Evolutionary conservation across 2,329 filamentous ascomycete genomes (phyloP), one percentile per base, ranked within the genome.

Genomic region (Anthostomella pinea): DNA sequence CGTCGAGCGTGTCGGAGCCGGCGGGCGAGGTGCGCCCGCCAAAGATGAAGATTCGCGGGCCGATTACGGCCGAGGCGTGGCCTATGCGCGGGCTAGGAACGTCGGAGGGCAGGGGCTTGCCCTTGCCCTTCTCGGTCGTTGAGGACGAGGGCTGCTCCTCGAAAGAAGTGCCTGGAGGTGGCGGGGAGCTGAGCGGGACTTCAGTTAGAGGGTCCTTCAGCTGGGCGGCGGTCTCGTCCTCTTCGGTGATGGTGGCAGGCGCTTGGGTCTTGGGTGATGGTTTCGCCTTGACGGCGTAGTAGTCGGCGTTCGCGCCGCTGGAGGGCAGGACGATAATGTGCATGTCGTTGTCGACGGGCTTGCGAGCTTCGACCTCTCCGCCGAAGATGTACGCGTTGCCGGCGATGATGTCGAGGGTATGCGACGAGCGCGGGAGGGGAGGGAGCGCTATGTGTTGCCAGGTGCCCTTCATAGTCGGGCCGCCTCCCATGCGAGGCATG

Each of bases 21-120:
- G 71, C 63, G 35, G 35, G 29, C 0, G 84, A 84, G 21, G 83
- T 82, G 28, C 86, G 80, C 8, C 89, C 88, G 30, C 87, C 88
- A 61, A 90, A 95, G 26, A 94, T 47, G 63, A 91, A 91, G 52
- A 94, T 80, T 15, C 79, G 80, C 28, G 75, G 73, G 39, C 81
- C 73, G 39, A 93, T 75, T 1, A 79, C 73, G 9, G 82, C 76
- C 0, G 83, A 78, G 21, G 87, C 82, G 48, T 87, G 78, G 14
- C 88, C 88, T 2, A 90, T 78, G 14, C 88, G 78, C 2, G 86
- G 72, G 2, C 69, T 62, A 1, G 87, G 87, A 1, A 85, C 70
- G 20, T 71, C 57, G 18, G 56, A 47, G 8, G 51, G 44, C 10
- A 35, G 30, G 20, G 57, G 56, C 41, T 70, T 73, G 38, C 60